Conservation (phyloP, 768 basidiomycete genomes). For the Epithele typhae region DNA sequence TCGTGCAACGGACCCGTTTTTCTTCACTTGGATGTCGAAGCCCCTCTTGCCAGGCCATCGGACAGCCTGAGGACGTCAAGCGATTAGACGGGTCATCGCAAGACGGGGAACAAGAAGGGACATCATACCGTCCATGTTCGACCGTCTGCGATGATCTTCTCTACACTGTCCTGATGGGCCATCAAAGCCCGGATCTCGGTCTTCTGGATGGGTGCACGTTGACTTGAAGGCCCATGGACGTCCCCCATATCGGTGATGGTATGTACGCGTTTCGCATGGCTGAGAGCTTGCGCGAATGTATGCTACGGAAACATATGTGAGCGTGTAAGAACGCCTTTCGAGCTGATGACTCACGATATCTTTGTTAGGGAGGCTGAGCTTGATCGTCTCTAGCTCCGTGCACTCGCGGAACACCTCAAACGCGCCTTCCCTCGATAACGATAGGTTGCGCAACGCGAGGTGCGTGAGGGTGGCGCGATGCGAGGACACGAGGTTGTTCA, state of each 20-base stretch:
- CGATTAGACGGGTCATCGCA: not conserved
- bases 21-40: constrained; percentile 1
- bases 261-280: constrained; percentile 33
- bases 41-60: not conserved
- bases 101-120: not conserved
- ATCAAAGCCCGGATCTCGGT: constrained; percentile 40
- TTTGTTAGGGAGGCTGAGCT: constrained; percentile 46
- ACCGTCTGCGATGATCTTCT: constrained; percentile 43
- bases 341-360: constrained; percentile 28
- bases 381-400: constrained; percentile 43
- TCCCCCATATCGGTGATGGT: constrained; percentile 42
- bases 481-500: constrained; percentile 38
- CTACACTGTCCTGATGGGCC: constrained; percentile 34
- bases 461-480: constrained; percentile 40
- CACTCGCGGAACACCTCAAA: constrained; percentile 39
- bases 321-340: constrained; percentile 20
- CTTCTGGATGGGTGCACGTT: constrained; percentile 34
- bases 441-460: constrained; percentile 45
- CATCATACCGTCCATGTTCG: constrained; percentile 54
- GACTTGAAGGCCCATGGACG: constrained; percentile 38
- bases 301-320: no score
- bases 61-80: not conserved
- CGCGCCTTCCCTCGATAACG: constrained; percentile 36
- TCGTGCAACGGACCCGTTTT: not conserved
- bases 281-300: constrained; percentile 34